These are phyloP conservation scores for Lodderomyces theae DNA, from an alignment of 1,139 yeast species.

Conservation along the genomic window DNA sequence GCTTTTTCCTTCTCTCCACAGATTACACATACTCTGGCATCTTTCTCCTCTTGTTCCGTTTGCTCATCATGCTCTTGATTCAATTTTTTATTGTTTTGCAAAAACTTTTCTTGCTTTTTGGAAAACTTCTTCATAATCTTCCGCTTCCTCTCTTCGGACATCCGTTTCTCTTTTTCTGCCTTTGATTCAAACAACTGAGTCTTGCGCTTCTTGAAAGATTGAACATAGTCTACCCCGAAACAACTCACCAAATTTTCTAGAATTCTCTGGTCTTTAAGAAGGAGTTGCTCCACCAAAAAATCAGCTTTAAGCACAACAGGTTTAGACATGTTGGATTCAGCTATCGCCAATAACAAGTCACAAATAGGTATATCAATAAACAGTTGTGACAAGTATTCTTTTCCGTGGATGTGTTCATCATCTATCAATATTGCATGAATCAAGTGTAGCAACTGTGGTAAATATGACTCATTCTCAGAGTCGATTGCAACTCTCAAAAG, in stretches of 20 bases:
- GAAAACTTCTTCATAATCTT: slow-evolving; percentile 43
- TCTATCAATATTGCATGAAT: slow-evolving; percentile 64
- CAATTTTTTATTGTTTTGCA: slow-evolving; percentile 29
- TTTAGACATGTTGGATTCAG: slow-evolving; percentile 51
- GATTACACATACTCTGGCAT: slow-evolving; percentile 51
- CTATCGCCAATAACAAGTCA: slow-evolving; percentile 50
- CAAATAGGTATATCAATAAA: slow-evolving; percentile 56
- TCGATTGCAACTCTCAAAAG: slow-evolving; percentile 51
- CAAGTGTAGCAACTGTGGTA: slow-evolving; percentile 62
- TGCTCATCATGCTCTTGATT: slow-evolving; percentile 22
- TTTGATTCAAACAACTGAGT: slow-evolving; percentile 29
- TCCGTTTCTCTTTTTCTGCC: slow-evolving; percentile 42
- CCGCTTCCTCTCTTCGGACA: slow-evolving; percentile 36
- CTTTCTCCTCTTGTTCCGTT: slow-evolving; percentile 10
- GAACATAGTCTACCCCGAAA: slow-evolving; percentile 56
- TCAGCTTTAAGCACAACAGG: slow-evolving; percentile 54
- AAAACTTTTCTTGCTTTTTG: slow-evolving; percentile 38
- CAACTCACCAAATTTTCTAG: slow-evolving; percentile 51
- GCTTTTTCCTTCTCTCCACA: slow-evolving; percentile 59
- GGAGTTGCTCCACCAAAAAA: slow-evolving; percentile 46
- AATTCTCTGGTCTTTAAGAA: slow-evolving; percentile 47
- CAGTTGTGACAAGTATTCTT: slow-evolving; percentile 36
- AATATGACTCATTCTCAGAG: slow-evolving; percentile 48
- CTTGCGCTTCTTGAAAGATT: slow-evolving; percentile 34
- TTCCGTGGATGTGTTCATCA: slow-evolving; percentile 44